Evolutionary conservation across 352 stramenopile species (phyloP).

Genomic region (Pythium dissimile): DNA sequence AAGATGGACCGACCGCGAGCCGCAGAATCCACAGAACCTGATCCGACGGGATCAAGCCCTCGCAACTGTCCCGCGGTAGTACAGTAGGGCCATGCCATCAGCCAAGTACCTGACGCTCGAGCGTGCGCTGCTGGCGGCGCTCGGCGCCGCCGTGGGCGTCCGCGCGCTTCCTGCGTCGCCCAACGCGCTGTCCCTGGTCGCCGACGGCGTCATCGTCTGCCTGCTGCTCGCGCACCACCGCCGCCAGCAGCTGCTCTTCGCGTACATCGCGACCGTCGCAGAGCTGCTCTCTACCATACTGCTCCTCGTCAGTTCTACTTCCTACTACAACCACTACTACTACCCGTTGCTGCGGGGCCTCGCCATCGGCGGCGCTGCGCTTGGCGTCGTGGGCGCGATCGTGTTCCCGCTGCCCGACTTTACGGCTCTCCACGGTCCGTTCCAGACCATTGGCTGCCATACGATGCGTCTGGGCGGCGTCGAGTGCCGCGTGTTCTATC

Average conservation of each 20-base stretch:
- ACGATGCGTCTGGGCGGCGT: slow-evolving; percentile 33
- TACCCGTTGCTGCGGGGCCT: not conserved
- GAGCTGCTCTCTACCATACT: too few species aligned
- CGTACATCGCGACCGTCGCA: not conserved
- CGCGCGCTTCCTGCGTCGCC: not conserved
- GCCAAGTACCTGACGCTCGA: not conserved
- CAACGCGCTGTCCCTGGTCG: not conserved
- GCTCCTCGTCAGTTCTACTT: too few species aligned
- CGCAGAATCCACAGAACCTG: not conserved
- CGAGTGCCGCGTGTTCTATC: slow-evolving; percentile 67
- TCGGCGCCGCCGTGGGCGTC: not conserved
- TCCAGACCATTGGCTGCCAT: slow-evolving; percentile 41
- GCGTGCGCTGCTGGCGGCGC: not conserved
- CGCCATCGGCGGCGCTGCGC: not conserved
- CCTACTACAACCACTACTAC: too few species aligned
- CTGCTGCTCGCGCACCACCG: slow-evolving; percentile 8
- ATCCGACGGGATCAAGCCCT: not conserved
- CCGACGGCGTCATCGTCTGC: not conserved
- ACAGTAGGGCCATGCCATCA: slow-evolving; percentile 2
- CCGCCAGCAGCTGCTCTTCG: slow-evolving; percentile 8
- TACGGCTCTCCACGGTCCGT: slow-evolving; percentile 30
- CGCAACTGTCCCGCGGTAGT: not conserved
- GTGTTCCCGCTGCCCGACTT: slow-evolving; percentile 56
- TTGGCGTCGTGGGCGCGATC: slow-evolving; percentile 23
- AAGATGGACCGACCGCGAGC: too few species aligned